A percentile compares a stretch with the other conserved stretches of the same genome.
Evolutionary conservation across 306 rosid species (phyloP).

Genomic region (Acacia crassicarpa): DNA sequence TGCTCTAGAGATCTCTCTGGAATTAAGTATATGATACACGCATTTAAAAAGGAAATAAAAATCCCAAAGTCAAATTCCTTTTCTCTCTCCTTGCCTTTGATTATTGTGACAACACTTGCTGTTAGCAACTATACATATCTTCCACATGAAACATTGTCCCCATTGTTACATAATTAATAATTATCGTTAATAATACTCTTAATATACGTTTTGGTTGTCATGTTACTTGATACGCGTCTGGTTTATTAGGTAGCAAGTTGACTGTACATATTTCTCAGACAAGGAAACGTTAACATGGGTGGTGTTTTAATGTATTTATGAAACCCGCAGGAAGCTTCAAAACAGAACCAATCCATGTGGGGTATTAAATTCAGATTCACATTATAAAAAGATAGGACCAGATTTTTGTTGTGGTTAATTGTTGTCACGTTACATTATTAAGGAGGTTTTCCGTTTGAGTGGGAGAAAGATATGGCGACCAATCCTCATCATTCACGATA

Average conservation of each 20-base stretch:
- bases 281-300: conserved; percentile 22
- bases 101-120: conserved; percentile 30
- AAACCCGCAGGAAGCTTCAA: conserved; percentile 17
- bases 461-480: conserved; percentile 50
- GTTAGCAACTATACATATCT: conserved; percentile 31
- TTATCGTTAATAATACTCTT: neutral
- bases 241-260: conserved; percentile 28
- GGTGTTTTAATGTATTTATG: neutral
- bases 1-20: conserved; percentile 30
- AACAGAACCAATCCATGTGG: conserved; percentile 66
- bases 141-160: conserved; percentile 37
- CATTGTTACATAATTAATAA: conserved; percentile 22
- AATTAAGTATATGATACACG: neutral
- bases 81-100: conserved; percentile 32
- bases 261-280: neutral
- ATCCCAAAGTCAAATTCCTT: conserved; percentile 32
- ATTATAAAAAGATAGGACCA: conserved; percentile 54
- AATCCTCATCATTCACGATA: conserved; percentile 12
- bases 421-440: conserved; percentile 55
- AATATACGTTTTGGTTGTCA: conserved; percentile 25
- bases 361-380: conserved; percentile 56
- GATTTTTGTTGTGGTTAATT: conserved; percentile 45
- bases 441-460: conserved; percentile 65
- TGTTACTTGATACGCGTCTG: conserved; percentile 45
- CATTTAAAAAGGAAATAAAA: neutral